phyloP scores from a whole-genome alignment of 805 yeast species.

The Suhomyces pyralidae region DNA sequence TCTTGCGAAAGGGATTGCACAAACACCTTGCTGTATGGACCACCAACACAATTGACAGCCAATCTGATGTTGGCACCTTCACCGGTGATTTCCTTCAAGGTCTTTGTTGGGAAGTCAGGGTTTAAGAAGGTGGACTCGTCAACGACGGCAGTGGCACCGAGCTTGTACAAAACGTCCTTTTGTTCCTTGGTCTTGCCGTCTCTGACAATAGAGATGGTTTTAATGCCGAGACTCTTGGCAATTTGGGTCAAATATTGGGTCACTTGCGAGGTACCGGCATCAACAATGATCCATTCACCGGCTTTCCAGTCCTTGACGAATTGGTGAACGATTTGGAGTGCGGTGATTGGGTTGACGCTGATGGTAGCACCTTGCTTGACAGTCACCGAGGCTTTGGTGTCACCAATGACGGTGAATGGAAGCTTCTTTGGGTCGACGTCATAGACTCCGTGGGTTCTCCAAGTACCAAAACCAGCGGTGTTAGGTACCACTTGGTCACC shows the following conservation, averaged over 20 bases:
- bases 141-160: conserved; percentile 33
- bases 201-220: conserved; percentile 27
- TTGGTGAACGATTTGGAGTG: conserved; percentile 18
- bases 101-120: conserved; percentile 6
- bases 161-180: conserved; percentile 18
- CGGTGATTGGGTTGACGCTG: conserved; percentile 20
- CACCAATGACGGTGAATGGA: conserved; percentile 12
- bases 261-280: conserved; percentile 36
- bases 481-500: conserved; percentile 21
- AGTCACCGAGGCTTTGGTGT: conserved; percentile 5
- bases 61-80: conserved; percentile 22
- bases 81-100: conserved; percentile 15
- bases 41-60: conserved; percentile 34
- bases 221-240: conserved; percentile 22
- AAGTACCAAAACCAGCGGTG: conserved; percentile 20
- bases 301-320: conserved; percentile 17
- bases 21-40: conserved; percentile 18
- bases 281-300: conserved; percentile 33
- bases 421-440: conserved; percentile 5
- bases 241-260: conserved; percentile 28
- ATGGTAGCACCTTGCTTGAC: conserved; percentile 20
- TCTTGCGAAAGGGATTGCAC: conserved; percentile 23
- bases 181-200: conserved; percentile 25
- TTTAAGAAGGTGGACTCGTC: conserved; percentile 24
- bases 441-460: conserved; percentile 22